Evolutionary conservation across 768 basidiomycete species (phyloP).

Genomic region (Punctularia strigosozonata): DNA sequence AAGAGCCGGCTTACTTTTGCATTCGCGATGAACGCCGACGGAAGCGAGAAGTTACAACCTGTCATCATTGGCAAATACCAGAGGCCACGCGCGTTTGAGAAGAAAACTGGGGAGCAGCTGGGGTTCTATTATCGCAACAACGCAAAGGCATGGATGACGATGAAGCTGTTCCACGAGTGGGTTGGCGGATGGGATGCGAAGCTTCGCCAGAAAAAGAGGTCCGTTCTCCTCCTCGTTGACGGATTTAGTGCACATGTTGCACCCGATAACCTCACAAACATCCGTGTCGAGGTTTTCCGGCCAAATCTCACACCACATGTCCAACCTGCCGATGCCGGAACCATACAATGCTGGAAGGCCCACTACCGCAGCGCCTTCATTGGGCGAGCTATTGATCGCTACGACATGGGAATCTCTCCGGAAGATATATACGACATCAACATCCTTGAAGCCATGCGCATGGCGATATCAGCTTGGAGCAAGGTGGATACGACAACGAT

Average conservation of each 20-base stretch:
- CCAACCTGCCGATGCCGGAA: conserved; percentile 24
- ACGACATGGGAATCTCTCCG: conserved; percentile 1
- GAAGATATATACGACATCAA: conserved; percentile 24
- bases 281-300: conserved; percentile 17
- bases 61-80: conserved; percentile 24
- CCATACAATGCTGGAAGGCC: conserved; percentile 25
- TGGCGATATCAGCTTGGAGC: conserved; percentile 21
- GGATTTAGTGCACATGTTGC: conserved; percentile 22
- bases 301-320: conserved; percentile 26
- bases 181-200: conserved; percentile 15
- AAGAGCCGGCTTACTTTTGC: no score
- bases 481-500: conserved; percentile 19
- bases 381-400: conserved; percentile 4
- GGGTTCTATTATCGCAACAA: conserved; percentile 26
- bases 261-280: conserved; percentile 16
- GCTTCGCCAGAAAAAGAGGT: conserved; percentile 10
- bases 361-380: conserved; percentile 19
- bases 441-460: conserved; percentile 21
- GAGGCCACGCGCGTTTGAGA: conserved; percentile 19
- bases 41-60: conserved; percentile 18
- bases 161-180: conserved; percentile 22
- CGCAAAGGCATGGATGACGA: conserved; percentile 28
- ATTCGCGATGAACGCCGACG: conserved; percentile 23
- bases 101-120: conserved; percentile 9
- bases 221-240: conserved; percentile 18